These are phyloP conservation scores for Phlyctochytrium planicorne DNA, from an alignment of 192 early-diverging fungal species.

Conservation along the genomic window DNA sequence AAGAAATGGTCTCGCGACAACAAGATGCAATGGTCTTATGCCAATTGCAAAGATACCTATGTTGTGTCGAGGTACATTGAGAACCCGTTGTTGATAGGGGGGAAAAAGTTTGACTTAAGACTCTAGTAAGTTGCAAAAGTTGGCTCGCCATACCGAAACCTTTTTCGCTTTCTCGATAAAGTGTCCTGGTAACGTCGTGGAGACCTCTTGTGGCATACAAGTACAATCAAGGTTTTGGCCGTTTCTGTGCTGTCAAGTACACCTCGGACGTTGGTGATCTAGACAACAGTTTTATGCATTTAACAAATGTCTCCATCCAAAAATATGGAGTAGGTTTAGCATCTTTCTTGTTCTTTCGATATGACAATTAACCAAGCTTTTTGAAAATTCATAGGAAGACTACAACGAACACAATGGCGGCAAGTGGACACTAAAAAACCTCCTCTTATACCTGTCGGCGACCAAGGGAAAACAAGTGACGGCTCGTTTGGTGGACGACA, in stretches of 20 bases:
- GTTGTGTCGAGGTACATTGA: slow-evolving; percentile 59
- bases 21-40: slow-evolving; percentile 58
- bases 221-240: slow-evolving; percentile 34
- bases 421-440: slow-evolving; percentile 53
- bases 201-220: slow-evolving; percentile 56
- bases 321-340: slow-evolving; percentile 44
- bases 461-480: slow-evolving; percentile 42
- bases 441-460: slow-evolving; percentile 46
- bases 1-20: slow-evolving; percentile 59
- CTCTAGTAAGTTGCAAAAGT: slow-evolving; percentile 39
- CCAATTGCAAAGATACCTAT: slow-evolving; percentile 58
- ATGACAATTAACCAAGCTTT: background rate
- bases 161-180: slow-evolving; percentile 3
- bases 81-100: slow-evolving; percentile 56
- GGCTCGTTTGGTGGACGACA: slow-evolving; percentile 44
- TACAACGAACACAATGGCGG: slow-evolving; percentile 62
- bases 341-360: background rate
- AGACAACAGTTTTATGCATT: slow-evolving; percentile 60
- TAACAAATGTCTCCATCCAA: slow-evolving; percentile 62
- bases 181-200: slow-evolving; percentile 58
- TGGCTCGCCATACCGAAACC: background rate
- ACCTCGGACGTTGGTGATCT: slow-evolving; percentile 48
- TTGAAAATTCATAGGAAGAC: slow-evolving; percentile 38
- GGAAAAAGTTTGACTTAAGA: slow-evolving; percentile 60
- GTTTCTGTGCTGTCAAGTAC: slow-evolving; percentile 41